Conservation (phyloP, 495 filamentous ascomycete genomes). For the Aspergillus indologenus region DNA sequence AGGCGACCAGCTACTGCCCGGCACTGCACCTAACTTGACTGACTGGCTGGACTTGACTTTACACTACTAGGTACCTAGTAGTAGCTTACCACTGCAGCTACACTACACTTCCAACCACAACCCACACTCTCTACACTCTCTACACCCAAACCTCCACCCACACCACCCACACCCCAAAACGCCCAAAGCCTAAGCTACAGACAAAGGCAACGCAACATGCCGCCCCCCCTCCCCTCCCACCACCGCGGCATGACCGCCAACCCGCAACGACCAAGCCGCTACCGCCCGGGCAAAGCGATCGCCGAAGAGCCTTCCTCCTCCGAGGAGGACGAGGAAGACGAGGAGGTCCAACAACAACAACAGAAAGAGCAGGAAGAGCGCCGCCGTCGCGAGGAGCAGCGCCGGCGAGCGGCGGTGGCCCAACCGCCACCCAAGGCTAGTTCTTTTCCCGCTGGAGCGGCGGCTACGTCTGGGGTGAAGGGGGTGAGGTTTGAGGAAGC, state of each 20-base stretch:
- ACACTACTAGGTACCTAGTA: too few relatives aligned
- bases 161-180: too few relatives aligned
- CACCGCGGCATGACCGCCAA: conserved; percentile 93
- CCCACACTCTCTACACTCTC: too few relatives aligned
- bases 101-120: too few relatives aligned
- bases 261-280: conserved; percentile 69
- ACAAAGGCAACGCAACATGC: conserved; percentile 55
- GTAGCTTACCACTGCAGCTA: too few relatives aligned
- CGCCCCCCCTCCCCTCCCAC: conserved; percentile 47
- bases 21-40: too few relatives aligned
- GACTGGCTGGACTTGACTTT: too few relatives aligned
- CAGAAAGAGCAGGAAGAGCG: conserved; percentile 14
- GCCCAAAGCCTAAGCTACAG: too few relatives aligned
- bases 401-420: conserved; percentile 13
- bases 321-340: conserved; percentile 50
- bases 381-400: conserved; percentile 30
- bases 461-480: conserved; percentile 30
- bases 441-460: conserved; percentile 49
- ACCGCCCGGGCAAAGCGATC: conserved; percentile 80
- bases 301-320: conserved; percentile 64
- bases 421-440: conserved; percentile 59
- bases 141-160: too few relatives aligned
- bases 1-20: too few relatives aligned
- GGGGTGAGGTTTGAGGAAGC: conserved; percentile 31
- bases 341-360: conserved; percentile 26